Base-by-base conservation (phyloP, 352 stramenopile genomes). In the Phytophthora sojae region DNA sequence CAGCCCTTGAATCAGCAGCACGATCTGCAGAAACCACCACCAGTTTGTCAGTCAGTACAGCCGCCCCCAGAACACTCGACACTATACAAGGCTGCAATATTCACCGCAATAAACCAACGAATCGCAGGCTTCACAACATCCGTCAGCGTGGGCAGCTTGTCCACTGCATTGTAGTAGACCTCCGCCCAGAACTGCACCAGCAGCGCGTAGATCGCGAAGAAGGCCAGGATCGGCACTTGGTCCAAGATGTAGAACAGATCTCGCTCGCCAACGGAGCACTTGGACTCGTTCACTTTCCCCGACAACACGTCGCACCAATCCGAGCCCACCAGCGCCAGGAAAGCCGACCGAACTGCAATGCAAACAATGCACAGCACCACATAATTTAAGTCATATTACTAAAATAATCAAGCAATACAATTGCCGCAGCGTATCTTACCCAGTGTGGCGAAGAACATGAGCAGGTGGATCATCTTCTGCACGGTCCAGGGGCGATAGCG, bases 161-260 rank as follows among this genome's bases (percentile, higher is more conserved):
- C 89, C 52, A 94, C 88, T 30, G 90, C 90, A 49, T 96, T 95
- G 80, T 94, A 96, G 61, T 96, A 96, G 14, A 96, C 88, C 67
- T 96, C 88, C 6, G 90, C 90, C 90, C 90, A 96, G 52, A 96
- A 96, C 60, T 96, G 86, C 69, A 95, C 77, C 25, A 96, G 79
- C 61, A 96, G 72, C 25, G 87, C 80, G 61, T 96, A 96, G 53
- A 92, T 83, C 6, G 85, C 83, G 51, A 96, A 90, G 68, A 95
- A 94, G 5, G 90, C 77, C 53, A 96, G 59, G 60, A 96, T 95
- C 12, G 90, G 90, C 19, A 91, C 52, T 67, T 96, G 88, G 30
- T 96, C 88, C 67, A 94, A 62, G 32, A 95, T 84, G 77, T 96
- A 96, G 73, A 96, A 96, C 51, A 94, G 62, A 25, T 96, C 86